A percentile compares a stretch with the other conserved stretches of the same genome.
phyloP scores from a whole-genome alignment of 352 stramenopile genomes.

The Globisporangium mamillatum region DNA sequence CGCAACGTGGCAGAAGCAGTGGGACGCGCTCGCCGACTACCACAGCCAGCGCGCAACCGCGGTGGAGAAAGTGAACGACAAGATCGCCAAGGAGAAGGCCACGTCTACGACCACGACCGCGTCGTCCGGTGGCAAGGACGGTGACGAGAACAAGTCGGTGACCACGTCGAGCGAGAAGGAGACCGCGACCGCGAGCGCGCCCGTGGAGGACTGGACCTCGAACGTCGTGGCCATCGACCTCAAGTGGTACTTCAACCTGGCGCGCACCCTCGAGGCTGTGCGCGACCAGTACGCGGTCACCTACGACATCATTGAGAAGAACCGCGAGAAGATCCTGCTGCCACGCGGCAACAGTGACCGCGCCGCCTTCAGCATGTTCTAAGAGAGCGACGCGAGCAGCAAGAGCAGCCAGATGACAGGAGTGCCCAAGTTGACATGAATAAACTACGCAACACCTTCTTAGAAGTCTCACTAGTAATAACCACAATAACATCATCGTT shows the following conservation, averaged over 20 bases:
- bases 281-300: slow-evolving; percentile 77
- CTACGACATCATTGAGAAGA: slow-evolving; percentile 70
- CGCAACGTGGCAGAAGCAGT: slow-evolving; percentile 74
- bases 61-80: slow-evolving; percentile 74
- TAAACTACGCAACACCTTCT: neutral
- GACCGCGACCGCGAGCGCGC: slow-evolving; percentile 26
- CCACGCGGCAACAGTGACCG: slow-evolving; percentile 66
- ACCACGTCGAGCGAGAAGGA: slow-evolving; percentile 59
- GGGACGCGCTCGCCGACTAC: slow-evolving; percentile 74
- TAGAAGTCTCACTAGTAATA: neutral
- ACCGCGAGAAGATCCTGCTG: slow-evolving; percentile 78
- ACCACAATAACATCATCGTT: neutral
- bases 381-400: slow-evolving; percentile 23
- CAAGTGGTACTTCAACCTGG: slow-evolving; percentile 85
- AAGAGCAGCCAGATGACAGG: neutral
- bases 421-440: neutral
- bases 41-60: slow-evolving; percentile 52
- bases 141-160: slow-evolving; percentile 70
- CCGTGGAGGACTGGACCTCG: slow-evolving; percentile 54
- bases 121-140: slow-evolving; percentile 60
- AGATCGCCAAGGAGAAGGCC: slow-evolving; percentile 54
- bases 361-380: slow-evolving; percentile 82
- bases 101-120: slow-evolving; percentile 57
- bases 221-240: slow-evolving; percentile 73
- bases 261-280: slow-evolving; percentile 61